phyloP scores from a whole-genome alignment of 768 basidiomycete genomes.

The Naganishia vishniacii region DNA sequence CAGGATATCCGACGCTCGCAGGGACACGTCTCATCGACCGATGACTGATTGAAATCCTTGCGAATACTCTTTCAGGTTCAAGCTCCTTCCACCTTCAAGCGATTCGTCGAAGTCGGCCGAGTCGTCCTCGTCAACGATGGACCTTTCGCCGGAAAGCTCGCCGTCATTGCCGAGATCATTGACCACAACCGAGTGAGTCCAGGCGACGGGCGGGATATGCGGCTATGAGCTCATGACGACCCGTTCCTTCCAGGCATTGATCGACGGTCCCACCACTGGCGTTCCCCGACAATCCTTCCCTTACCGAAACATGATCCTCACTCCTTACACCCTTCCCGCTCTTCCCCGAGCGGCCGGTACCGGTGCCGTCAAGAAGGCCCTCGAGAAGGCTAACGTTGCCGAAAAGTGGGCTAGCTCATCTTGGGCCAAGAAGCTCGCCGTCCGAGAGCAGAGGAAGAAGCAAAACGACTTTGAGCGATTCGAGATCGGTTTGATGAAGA shows the following conservation, averaged over 20 bases:
- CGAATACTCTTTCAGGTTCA: slow-evolving; percentile 43
- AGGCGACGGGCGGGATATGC: neutral
- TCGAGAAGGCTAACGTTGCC: slow-evolving; percentile 76
- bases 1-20: neutral
- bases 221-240: neutral
- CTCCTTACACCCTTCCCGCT: slow-evolving; percentile 70
- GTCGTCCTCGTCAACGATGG: slow-evolving; percentile 92
- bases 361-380: slow-evolving; percentile 71
- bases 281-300: slow-evolving; percentile 89
- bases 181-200: slow-evolving; percentile 91
- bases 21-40: neutral
- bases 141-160: slow-evolving; percentile 78
- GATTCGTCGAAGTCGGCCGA: slow-evolving; percentile 97
- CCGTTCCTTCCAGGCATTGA: slow-evolving; percentile 65
- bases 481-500: slow-evolving; percentile 80
- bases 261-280: slow-evolving; percentile 85
- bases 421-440: slow-evolving; percentile 83
- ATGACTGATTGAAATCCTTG: slow-evolving; percentile 8
- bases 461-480: slow-evolving; percentile 90
- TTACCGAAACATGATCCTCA: slow-evolving; percentile 88
- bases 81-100: slow-evolving; percentile 81
- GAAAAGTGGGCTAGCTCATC: slow-evolving; percentile 82
- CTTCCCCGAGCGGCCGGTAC: slow-evolving; percentile 84
- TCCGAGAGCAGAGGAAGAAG: slow-evolving; percentile 65
- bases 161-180: slow-evolving; percentile 93